Evolutionary conservation across 257 asterid genomes (phyloP), one percentile per base, ranked within the genome.

Genomic region (Leptodermis oblonga): DNA sequence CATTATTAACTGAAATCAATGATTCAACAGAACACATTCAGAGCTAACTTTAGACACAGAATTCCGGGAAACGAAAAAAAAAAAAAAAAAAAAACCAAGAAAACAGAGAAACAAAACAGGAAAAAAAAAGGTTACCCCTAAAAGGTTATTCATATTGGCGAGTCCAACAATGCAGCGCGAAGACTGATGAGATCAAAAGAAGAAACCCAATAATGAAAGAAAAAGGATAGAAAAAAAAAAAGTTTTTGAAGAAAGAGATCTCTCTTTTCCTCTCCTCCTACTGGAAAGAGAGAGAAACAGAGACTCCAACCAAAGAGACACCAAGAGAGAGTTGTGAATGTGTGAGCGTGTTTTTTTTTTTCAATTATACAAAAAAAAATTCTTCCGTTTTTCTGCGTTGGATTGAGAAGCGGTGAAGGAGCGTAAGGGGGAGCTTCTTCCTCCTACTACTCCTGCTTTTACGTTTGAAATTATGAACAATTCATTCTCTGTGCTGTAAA

Each of bases 141-240:
- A 76, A 65, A 90, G 96, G 79, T 90, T 92, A 53, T 90, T 90
- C 96, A 87, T 90, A 58, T 17, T 73, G 86, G 73, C 53, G 62
- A 20, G 42, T 34, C 28, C 69, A 73, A 70, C 55, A 68, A 68
- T 62, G 78, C 70, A 13, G 78, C 55, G 55, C 28, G 63, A 59
- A 58, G 53, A 55, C 52, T 45, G 2, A 58, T 26, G 49, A 67
- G 64, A 61, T 61, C 34, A 18, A 51, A 33, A 36, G 20, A 8
- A 52, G n/a, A 34, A 10, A 4, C 4, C n/a, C 8, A 20, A 73
- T 20, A n/a, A n/a, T n/a, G n/a, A n/a, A n/a, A n/a, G n/a, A n/a
- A n/a, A n/a, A n/a, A n/a, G n/a, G 26, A 45, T 22, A 3, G 3
- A 20, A 41, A 26, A 59, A 45, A n/a, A n/a, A n/a, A n/a, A n/a